A percentile compares a stretch with the other conserved stretches of the same genome.
These are phyloP conservation scores for Penicillium vulpinum DNA, from an alignment of 2,329 filamentous ascomycete species.

Conservation along the genomic window DNA sequence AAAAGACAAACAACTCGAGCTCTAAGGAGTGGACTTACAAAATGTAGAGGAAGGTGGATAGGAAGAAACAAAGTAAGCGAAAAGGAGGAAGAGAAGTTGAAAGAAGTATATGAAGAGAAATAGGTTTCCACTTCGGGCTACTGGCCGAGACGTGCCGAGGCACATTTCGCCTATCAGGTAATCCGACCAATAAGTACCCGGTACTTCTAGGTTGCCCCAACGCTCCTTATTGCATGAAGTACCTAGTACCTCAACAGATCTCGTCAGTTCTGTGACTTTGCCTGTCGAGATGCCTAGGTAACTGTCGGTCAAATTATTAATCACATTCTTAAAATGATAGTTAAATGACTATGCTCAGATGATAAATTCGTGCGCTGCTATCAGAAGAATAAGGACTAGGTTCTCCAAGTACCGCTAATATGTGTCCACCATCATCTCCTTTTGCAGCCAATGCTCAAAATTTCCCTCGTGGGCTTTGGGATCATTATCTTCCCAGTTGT, in stretches of 20 bases:
- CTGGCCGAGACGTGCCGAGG: constrained; percentile 27
- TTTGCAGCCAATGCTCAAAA: background rate
- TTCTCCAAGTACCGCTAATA: background rate
- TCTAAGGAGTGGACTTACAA: constrained; percentile 14
- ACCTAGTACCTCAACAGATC: constrained; percentile 3
- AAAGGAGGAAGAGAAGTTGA: constrained; percentile 3
- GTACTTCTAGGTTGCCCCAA: constrained; percentile 1
- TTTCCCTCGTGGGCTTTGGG: background rate
- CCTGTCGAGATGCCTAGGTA: constrained; percentile 14
- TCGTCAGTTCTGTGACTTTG: background rate
- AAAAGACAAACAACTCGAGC: background rate
- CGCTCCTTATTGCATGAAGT: background rate
- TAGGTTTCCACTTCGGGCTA: constrained; percentile 20
- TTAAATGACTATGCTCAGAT: background rate
- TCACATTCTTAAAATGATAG: too few relatives aligned
- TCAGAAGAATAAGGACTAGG: background rate
- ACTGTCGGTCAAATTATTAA: background rate
- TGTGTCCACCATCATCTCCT: constrained; percentile 3
- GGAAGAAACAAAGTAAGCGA: background rate
- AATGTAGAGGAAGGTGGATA: constrained; percentile 3
- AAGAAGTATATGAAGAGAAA: constrained; percentile 9
- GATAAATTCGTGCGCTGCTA: background rate
- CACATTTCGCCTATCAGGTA: constrained; percentile 15
- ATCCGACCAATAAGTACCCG: constrained; percentile 12
- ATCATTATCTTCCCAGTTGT: background rate